Conservation (phyloP, 148 eudicot genomes). For the Rhododendron griersonianum region DNA sequence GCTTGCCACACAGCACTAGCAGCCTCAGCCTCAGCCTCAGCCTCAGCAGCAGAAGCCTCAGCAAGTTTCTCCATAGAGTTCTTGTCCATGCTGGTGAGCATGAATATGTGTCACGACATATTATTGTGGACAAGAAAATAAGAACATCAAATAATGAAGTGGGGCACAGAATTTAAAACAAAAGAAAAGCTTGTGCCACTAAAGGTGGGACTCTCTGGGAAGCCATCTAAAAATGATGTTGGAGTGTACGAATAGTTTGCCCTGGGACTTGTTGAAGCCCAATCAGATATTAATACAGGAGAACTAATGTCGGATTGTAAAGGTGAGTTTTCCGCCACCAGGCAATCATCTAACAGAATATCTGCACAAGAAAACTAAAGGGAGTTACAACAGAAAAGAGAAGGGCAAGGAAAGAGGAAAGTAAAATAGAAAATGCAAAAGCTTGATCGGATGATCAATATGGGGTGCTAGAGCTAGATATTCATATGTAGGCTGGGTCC, state of each 20-base stretch:
- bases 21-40: too few relatives aligned
- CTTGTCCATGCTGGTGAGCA: slow-evolving; percentile 43
- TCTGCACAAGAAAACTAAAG: slow-evolving; percentile 46
- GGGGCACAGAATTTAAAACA: neutral
- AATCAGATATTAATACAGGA: slow-evolving; percentile 42
- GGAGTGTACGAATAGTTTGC: slow-evolving; percentile 28
- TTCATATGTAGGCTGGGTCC: neutral
- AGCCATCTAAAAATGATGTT: slow-evolving; percentile 31
- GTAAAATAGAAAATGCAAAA: neutral
- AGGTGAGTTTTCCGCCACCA: slow-evolving; percentile 71
- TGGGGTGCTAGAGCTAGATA: neutral
- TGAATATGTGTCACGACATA: neutral
- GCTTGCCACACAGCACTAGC: slow-evolving; percentile 94
- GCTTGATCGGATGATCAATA: neutral
- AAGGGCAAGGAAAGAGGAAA: neutral
- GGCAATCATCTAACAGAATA: slow-evolving; percentile 65
- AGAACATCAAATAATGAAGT: neutral
- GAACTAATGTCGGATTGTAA: slow-evolving; percentile 51
- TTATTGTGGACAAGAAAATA: neutral
- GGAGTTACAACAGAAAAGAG: slow-evolving; percentile 4
- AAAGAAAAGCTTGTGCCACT: slow-evolving; percentile 43
- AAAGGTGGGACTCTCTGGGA: slow-evolving; percentile 41
- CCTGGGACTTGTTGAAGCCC: slow-evolving; percentile 42
- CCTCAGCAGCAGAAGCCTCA: slow-evolving; percentile 86
- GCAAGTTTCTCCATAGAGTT: slow-evolving; percentile 72